Conservation (phyloP, 805 yeast species). For the Wickerhamiella nectarea region DNA sequence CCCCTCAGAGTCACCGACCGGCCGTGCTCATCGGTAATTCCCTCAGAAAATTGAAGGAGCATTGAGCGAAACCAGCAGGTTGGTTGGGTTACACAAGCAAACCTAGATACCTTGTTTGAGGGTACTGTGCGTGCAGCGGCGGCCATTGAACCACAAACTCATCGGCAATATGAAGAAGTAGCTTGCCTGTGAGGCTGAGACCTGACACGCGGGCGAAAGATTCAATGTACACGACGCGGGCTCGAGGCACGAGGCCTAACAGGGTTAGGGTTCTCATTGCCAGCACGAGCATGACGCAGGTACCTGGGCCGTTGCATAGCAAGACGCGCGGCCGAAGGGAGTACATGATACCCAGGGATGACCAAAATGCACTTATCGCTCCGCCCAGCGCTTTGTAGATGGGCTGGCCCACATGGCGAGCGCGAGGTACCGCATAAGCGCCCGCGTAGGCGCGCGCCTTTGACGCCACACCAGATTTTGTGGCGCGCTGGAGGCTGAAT, state of each 20-base stretch:
- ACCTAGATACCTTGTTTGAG: conserved; percentile 62
- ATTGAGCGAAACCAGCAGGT: not conserved
- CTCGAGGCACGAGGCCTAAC: conserved; percentile 16
- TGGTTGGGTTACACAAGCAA: conserved; percentile 46
- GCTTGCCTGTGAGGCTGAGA: conserved; percentile 62
- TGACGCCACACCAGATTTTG: too few species aligned
- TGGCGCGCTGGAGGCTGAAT: conserved; percentile 31
- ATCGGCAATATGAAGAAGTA: conserved; percentile 59
- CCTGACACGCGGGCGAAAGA: conserved; percentile 68
- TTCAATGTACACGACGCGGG: conserved; percentile 67
- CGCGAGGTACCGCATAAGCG: conserved; percentile 6
- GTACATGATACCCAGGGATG: conserved; percentile 23
- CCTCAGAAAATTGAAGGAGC: conserved; percentile 5
- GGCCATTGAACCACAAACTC: conserved; percentile 88
- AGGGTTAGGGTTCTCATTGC: conserved; percentile 28
- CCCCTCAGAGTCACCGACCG: conserved; percentile 59
- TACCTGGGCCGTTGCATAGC: conserved; percentile 70
- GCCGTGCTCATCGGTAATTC: conserved; percentile 28
- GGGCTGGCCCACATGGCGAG: conserved; percentile 38
- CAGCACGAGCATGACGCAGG: conserved; percentile 42
- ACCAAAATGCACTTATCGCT: conserved; percentile 29
- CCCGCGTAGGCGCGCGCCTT: too few species aligned
- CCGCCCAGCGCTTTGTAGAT: conserved; percentile 34
- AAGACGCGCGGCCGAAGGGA: conserved; percentile 31
- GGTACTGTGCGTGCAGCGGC: conserved; percentile 36